Evolutionary conservation across 306 rosid species (phyloP).

Genomic region (Prinsepia uniflora): DNA sequence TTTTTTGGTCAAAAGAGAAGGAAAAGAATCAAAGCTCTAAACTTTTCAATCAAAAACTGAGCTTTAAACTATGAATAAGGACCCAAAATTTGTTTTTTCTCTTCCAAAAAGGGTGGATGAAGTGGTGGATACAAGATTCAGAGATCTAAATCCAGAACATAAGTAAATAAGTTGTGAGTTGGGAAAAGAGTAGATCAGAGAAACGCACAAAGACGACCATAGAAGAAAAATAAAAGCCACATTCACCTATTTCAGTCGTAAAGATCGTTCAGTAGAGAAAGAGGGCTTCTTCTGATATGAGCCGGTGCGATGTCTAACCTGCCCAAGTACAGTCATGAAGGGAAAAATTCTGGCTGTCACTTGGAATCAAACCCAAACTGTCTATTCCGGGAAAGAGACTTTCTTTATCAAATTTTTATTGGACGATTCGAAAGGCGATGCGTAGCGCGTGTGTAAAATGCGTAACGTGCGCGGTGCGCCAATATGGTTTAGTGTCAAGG

Average conservation of each 20-base stretch:
- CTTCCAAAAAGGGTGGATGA: constrained; percentile 3
- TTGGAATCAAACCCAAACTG: too few relatives aligned
- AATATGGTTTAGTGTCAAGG: too few relatives aligned
- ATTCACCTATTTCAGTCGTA: not conserved
- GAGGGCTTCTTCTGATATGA: not conserved
- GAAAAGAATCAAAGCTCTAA: not conserved
- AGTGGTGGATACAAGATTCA: not conserved
- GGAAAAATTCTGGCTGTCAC: too few relatives aligned
- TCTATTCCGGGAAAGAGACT: too few relatives aligned
- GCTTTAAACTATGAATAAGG: not conserved
- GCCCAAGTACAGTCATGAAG: too few relatives aligned
- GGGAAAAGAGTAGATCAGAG: not conserved
- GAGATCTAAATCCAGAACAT: not conserved
- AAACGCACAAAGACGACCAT: not conserved
- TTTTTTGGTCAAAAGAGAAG: not conserved
- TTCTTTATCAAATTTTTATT: too few relatives aligned
- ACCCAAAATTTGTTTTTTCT: not conserved
- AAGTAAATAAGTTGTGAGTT: not conserved
- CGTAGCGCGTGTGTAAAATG: too few relatives aligned
- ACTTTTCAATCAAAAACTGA: not conserved
- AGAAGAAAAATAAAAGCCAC: not conserved
- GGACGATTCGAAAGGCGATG: too few relatives aligned
- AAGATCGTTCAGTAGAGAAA: not conserved
- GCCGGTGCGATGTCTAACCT: not conserved
- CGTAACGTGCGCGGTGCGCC: too few relatives aligned